Evolutionary conservation across 2,329 filamentous ascomycete genomes (phyloP).

Genomic region (Cryphonectria naterciae): DNA sequence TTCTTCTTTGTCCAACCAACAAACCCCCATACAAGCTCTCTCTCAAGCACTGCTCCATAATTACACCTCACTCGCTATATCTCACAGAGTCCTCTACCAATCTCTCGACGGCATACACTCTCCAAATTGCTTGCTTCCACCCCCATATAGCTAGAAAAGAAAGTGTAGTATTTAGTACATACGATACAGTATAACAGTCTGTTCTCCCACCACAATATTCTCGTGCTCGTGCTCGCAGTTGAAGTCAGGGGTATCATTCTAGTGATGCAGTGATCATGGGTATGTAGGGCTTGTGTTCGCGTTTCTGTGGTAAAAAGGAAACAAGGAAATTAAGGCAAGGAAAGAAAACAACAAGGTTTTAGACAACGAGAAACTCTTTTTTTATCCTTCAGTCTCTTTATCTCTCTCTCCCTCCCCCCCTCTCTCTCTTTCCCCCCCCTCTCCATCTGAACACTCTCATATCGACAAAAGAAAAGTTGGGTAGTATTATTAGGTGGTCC

Average conservation of each 20-base stretch:
- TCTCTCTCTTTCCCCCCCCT: not conserved
- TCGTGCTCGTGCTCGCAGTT: constrained; percentile 15
- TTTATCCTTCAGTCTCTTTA: constrained; percentile 10
- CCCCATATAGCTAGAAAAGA: not conserved
- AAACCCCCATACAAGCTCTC: not conserved
- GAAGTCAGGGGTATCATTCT: constrained; percentile 35
- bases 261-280: constrained; percentile 26
- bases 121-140: not conserved
- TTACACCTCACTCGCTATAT: not conserved
- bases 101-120: not conserved
- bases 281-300: constrained; percentile 14
- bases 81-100: not conserved
- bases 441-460: constrained; percentile 10
- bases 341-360: constrained; percentile 1
- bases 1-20: not conserved
- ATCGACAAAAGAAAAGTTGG: constrained; percentile 20
- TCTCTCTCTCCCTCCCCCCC: not conserved
- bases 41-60: not conserved
- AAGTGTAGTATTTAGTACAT: constrained; percentile 1
- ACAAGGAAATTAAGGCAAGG: constrained; percentile 10
- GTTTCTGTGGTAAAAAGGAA: constrained; percentile 6
- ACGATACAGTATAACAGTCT: constrained; percentile 1
- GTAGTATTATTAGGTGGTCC: not conserved
- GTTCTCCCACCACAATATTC: constrained; percentile 1
- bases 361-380: not conserved